These are phyloP conservation scores for Aspergillus mulundensis DNA, from an alignment of 495 filamentous ascomycete genomes.

Conservation along the genomic window DNA sequence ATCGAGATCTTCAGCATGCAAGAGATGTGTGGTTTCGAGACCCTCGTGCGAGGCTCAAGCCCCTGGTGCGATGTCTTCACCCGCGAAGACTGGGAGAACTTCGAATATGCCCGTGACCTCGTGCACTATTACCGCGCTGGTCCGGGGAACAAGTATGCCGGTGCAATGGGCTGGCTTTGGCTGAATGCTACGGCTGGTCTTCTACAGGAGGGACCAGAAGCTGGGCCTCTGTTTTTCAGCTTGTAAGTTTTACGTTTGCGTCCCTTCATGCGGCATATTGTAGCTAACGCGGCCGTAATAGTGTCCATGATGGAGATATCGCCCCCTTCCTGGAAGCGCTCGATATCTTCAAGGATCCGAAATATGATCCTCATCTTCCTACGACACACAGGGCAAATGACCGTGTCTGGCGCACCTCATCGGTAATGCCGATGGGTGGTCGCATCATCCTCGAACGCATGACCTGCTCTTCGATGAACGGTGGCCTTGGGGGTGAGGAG, in stretches of 20 bases:
- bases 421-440: slow-evolving; percentile 56
- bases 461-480: slow-evolving; percentile 26
- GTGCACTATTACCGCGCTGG: slow-evolving; percentile 59
- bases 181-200: slow-evolving; percentile 54
- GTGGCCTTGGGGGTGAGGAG: slow-evolving; percentile 1
- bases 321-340: slow-evolving; percentile 53
- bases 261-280: not conserved
- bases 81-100: slow-evolving; percentile 51
- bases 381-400: slow-evolving; percentile 34
- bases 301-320: slow-evolving; percentile 59
- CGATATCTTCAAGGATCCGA: slow-evolving; percentile 44
- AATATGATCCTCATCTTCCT: slow-evolving; percentile 40
- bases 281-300: slow-evolving; percentile 12
- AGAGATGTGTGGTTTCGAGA: slow-evolving; percentile 61
- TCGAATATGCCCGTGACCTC: slow-evolving; percentile 59
- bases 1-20: slow-evolving; percentile 57
- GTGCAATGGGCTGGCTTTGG: slow-evolving; percentile 59
- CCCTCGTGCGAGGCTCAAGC: slow-evolving; percentile 47
- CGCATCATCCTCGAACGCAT: slow-evolving; percentile 54
- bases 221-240: slow-evolving; percentile 52
- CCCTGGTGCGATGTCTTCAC: slow-evolving; percentile 58
- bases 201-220: slow-evolving; percentile 42
- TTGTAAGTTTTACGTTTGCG: slow-evolving; percentile 41
- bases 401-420: slow-evolving; percentile 51
- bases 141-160: slow-evolving; percentile 54